Evolutionary conservation across 2,329 filamentous ascomycete species (phyloP), one percentile per base, ranked within the genome.

Genomic region (Stemphylium beticola): DNA sequence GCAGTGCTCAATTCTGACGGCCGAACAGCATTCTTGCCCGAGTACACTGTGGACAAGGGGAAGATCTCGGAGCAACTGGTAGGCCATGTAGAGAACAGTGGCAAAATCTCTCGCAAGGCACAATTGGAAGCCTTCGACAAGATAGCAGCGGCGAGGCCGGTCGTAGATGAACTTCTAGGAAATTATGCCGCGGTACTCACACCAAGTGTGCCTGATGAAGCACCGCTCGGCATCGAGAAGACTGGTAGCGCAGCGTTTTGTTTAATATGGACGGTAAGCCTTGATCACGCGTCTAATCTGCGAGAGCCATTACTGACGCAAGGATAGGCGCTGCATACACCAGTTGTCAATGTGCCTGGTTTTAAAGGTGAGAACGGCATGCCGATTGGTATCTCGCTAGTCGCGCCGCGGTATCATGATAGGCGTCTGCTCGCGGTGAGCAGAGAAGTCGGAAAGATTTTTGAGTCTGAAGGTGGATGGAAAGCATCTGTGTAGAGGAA

Each of bases 321-420:
- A 2, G 4, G 22, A 9, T 2, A 58, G 62, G 64, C 62, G 52
- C 70, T 89, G 12, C 86, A 89, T 57, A 82, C 79, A 1, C 87
- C 87, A 0, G 83, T 85, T 0, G 71, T 88, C n/a, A 88, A 89
- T 55, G 69, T 89, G 0, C 85, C 86, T 0, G 86, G 85, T 0
- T 88, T 89, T 60, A 71, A 77, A 31, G 86, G 87, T 0, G 76
- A 76, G 26, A 78, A 82, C 53, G 80, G 77, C 0, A 71, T 89
- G 78, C 87, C 87, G 0, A 79, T 89, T 33, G 87, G 87, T 0
- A 61, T 86, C 17, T 83, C 82, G 0, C 64, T 85, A 1, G 79
- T 85, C 0, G 77, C 76, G 0, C 74, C 79, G 1, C 51, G 71
- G 24, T 73, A 72, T 53, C 59, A 62, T 39, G 66, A 75, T 32